Evolutionary conservation across 2,329 filamentous ascomycete genomes (phyloP).

Genomic region (Didymellaceae sp.): DNA sequence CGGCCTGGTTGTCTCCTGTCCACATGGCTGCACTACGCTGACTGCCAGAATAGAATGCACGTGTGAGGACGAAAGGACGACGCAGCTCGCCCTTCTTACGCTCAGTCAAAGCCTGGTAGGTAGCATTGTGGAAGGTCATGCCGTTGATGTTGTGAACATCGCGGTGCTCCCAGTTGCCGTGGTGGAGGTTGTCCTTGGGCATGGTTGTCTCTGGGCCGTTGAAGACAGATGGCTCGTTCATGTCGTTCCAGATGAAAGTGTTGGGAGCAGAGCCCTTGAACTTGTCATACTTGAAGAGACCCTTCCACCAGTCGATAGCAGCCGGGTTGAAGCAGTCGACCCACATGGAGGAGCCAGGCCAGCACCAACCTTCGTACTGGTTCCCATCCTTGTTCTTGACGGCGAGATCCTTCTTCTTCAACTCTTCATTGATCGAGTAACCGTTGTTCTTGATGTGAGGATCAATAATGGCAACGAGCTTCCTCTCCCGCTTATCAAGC

Average conservation of each 20-base stretch:
- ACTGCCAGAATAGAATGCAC: slow-evolving; percentile 89
- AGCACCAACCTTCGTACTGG: slow-evolving; percentile 96
- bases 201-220: slow-evolving; percentile 98
- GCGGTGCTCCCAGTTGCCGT: slow-evolving; percentile 92
- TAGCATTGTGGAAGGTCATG: slow-evolving; percentile 94
- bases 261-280: slow-evolving; percentile 89
- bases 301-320: slow-evolving; percentile 88
- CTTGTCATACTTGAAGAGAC: slow-evolving; percentile 82
- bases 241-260: slow-evolving; percentile 97
- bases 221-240: slow-evolving; percentile 99
- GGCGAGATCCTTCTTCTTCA: slow-evolving; percentile 83
- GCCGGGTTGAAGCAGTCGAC: slow-evolving; percentile 95
- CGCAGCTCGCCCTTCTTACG: slow-evolving; percentile 85
- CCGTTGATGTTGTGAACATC: slow-evolving; percentile 97
- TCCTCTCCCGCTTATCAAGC: slow-evolving; percentile 82
- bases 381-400: slow-evolving; percentile 89
- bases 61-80: slow-evolving; percentile 90
- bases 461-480: slow-evolving; percentile 93
- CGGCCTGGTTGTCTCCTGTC: slow-evolving; percentile 97
- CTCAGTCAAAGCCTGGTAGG: slow-evolving; percentile 80
- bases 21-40: slow-evolving; percentile 95
- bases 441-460: slow-evolving; percentile 95
- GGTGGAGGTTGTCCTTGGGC: slow-evolving; percentile 96
- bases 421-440: slow-evolving; percentile 78
- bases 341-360: slow-evolving; percentile 97